Evolutionary conservation across 257 asterid genomes (phyloP).

Genomic region (Petunia axillaris): DNA sequence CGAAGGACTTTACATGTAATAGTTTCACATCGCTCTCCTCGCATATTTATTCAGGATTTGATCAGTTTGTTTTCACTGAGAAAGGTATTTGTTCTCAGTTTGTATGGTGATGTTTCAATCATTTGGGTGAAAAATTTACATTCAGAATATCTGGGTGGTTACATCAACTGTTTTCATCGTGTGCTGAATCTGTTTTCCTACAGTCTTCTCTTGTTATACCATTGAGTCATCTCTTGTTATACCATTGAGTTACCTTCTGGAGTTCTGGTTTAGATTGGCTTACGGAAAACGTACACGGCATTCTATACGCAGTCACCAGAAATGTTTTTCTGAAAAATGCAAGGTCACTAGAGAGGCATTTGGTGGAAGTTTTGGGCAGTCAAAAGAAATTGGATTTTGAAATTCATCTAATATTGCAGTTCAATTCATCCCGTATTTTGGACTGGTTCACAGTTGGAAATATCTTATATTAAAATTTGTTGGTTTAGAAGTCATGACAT

Average conservation of each 20-base stretch:
- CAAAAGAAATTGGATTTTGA: too few relatives aligned
- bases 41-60: background rate
- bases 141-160: background rate
- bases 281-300: background rate
- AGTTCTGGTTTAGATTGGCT: background rate
- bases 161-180: background rate
- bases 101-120: constrained; percentile 18
- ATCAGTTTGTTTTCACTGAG: background rate
- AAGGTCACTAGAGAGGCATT: too few relatives aligned
- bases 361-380: too few relatives aligned
- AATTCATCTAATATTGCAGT: too few relatives aligned
- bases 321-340: too few relatives aligned
- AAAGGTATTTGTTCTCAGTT: background rate
- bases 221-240: background rate
- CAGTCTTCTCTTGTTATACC: background rate
- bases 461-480: too few relatives aligned
- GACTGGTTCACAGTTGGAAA: too few relatives aligned
- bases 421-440: too few relatives aligned
- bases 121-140: background rate
- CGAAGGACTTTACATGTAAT: constrained; percentile 58
- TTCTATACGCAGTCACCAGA: background rate
- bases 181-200: background rate
- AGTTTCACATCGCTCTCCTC: background rate
- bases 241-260: background rate
- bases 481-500: too few relatives aligned